Percentiles rank a stretch among this genome's conserved stretches.
These are phyloP conservation scores for Solanum medicagineum DNA, from an alignment of 257 asterid species.

Conservation along the genomic window DNA sequence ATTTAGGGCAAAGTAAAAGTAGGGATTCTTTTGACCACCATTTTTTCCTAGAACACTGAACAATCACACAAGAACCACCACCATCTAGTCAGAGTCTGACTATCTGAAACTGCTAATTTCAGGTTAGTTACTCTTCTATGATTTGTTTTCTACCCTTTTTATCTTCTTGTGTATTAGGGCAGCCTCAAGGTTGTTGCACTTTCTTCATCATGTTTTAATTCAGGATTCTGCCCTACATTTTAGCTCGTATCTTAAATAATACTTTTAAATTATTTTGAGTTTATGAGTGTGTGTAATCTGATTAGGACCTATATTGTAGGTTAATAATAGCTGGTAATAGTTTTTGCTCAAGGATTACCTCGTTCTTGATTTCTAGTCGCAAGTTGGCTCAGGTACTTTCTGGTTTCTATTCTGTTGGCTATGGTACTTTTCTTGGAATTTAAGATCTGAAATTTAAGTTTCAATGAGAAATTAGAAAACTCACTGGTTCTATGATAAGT, in stretches of 20 bases:
- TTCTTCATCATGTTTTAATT: not conserved
- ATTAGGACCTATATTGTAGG: not conserved
- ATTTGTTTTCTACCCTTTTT: not conserved
- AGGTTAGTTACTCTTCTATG: not conserved
- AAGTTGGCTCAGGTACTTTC: not conserved
- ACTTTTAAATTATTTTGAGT: not conserved
- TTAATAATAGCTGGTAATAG: not conserved
- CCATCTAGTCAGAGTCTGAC: not conserved
- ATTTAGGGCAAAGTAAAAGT: too few species aligned
- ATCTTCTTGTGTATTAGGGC: not conserved
- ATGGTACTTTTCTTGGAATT: not conserved
- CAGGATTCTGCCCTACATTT: not conserved
- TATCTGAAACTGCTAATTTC: not conserved
- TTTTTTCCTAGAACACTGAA: not conserved
- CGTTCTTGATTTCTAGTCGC: not conserved
- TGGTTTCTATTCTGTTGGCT: conserved; percentile 15
- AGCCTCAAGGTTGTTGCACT: not conserved
- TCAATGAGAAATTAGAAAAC: not conserved
- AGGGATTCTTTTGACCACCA: not conserved
- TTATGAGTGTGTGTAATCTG: not conserved
- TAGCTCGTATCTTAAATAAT: not conserved
- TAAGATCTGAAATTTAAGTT: not conserved
- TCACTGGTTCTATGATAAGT: not conserved
- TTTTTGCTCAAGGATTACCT: not conserved
- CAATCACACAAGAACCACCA: not conserved